phyloP scores from a whole-genome alignment of 495 filamentous ascomycete genomes.

The Penicillium paradoxum region DNA sequence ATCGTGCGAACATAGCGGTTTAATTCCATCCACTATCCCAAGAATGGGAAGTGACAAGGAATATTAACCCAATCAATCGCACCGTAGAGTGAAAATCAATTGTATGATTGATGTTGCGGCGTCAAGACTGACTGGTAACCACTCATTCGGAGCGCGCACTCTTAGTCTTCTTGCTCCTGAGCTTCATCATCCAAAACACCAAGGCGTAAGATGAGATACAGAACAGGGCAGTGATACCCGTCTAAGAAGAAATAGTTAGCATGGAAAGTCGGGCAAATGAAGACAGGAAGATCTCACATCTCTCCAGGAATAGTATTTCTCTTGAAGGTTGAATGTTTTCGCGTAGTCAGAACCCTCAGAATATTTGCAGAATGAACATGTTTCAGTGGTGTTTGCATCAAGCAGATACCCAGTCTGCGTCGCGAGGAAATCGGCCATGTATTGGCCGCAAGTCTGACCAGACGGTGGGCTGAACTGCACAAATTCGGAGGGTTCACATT shows the following conservation, averaged over 20 bases:
- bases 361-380: conserved; percentile 61
- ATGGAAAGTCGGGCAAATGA: background rate
- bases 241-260: conserved; percentile 21
- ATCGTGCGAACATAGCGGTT: no score
- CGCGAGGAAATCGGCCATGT: conserved; percentile 52
- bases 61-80: no score
- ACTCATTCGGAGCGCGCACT: conserved; percentile 26
- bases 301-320: conserved; percentile 42
- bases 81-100: no score
- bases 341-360: conserved; percentile 36
- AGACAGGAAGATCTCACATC: conserved; percentile 23
- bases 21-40: no score
- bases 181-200: conserved; percentile 43
- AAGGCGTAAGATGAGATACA: conserved; percentile 36
- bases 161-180: conserved; percentile 43
- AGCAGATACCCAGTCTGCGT: conserved; percentile 53
- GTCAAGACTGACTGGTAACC: background rate
- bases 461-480: conserved; percentile 56
- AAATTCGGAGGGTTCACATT: conserved; percentile 53
- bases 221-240: conserved; percentile 40
- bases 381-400: conserved; percentile 44
- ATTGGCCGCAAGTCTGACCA: conserved; percentile 64
- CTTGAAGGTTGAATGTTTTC: conserved; percentile 34
- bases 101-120: no score
- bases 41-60: no score